Evolutionary conservation across 768 basidiomycete genomes (phyloP).

Genomic region (Tricholoma hemisulphureum): DNA sequence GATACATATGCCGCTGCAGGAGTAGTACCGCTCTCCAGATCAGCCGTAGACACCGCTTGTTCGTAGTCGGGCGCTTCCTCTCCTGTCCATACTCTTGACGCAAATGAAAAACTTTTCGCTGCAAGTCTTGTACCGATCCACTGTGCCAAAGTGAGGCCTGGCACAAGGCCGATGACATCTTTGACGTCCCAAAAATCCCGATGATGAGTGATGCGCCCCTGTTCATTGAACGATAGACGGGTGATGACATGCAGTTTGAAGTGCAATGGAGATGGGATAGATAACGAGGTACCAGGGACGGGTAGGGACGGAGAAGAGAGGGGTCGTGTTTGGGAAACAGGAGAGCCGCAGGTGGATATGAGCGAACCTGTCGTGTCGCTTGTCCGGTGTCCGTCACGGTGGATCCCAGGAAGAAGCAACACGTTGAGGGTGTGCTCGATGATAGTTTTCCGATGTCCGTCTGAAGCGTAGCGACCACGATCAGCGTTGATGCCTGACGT

Average conservation of each 20-base stretch:
- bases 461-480: conserved; percentile 33
- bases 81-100: conserved; percentile 33
- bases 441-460: conserved; percentile 70
- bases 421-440: conserved; percentile 81
- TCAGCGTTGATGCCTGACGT: neutral
- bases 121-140: conserved; percentile 68
- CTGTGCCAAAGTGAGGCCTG: conserved; percentile 63
- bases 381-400: conserved; percentile 42
- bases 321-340: conserved; percentile 33
- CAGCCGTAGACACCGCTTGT: conserved; percentile 11
- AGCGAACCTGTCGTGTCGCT: conserved; percentile 40
- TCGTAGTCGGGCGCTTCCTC: conserved; percentile 10
- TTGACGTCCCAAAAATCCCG: conserved; percentile 81
- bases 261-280: conserved; percentile 69
- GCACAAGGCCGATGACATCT: conserved; percentile 71
- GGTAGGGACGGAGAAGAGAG: conserved; percentile 48
- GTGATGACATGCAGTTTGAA: conserved; percentile 70
- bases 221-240: conserved; percentile 76
- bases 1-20: conserved; percentile 14
- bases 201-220: conserved; percentile 76
- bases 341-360: conserved; percentile 30
- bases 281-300: conserved; percentile 56
- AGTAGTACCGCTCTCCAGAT: conserved; percentile 16
- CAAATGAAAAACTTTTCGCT: conserved; percentile 53
- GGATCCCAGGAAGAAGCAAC: conserved; percentile 70